phyloP scores from a whole-genome alignment of 306 rosid species.

The Sesbania bispinosa region DNA sequence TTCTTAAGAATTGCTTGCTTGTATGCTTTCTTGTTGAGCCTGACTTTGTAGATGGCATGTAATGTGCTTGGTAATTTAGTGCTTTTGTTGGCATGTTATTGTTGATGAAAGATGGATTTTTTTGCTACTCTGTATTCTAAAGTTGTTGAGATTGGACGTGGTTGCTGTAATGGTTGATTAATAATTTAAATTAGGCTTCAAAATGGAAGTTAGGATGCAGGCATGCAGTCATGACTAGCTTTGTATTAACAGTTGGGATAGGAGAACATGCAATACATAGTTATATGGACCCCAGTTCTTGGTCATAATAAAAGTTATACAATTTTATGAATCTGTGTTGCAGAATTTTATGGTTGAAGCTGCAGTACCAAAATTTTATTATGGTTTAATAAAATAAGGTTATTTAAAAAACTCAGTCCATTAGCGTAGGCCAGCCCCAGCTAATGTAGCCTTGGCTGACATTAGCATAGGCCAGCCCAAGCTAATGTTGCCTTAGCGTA shows the following conservation, averaged over 20 bases:
- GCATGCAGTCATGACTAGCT: neutral
- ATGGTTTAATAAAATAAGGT: too few species aligned
- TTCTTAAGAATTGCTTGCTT: constrained; percentile 19
- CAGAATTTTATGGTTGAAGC: constrained; percentile 99
- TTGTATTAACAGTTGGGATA: neutral
- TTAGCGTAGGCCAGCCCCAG: too few species aligned
- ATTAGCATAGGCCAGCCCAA: too few species aligned
- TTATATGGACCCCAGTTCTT: neutral
- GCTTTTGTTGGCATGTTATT: constrained; percentile 9
- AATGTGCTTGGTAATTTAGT: neutral
- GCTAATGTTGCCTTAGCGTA: too few species aligned
- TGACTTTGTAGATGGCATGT: constrained; percentile 18
- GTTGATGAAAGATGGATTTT: constrained; percentile 2
- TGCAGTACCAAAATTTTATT: constrained; percentile 58
- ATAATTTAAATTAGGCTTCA: neutral
- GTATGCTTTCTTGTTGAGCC: constrained; percentile 7
- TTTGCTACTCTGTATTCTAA: neutral
- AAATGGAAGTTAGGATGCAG: constrained; percentile 9
- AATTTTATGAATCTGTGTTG: constrained; percentile 13
- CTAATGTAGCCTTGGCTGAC: too few species aligned
- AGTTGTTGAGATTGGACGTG: constrained; percentile 1
- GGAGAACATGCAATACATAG: neutral
- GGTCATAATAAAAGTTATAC: neutral
- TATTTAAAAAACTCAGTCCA: too few species aligned
- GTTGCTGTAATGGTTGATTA: neutral